Conservation (phyloP, 768 basidiomycete genomes). For the Suillus subaureus region DNA sequence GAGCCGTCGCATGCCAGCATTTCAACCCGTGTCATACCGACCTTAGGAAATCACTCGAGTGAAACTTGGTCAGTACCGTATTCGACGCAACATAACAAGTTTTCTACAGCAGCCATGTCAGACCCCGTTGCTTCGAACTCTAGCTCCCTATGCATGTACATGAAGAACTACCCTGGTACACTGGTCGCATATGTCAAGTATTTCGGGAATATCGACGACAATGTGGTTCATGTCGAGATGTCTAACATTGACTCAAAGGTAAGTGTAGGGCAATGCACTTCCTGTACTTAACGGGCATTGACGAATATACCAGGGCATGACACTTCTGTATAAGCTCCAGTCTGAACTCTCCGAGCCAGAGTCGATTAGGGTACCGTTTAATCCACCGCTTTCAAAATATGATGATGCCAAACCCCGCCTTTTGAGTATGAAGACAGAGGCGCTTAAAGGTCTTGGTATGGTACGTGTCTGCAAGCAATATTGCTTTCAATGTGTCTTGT, state of each 20-base stretch:
- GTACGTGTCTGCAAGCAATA: conserved; percentile 38
- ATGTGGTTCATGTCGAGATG: conserved; percentile 69
- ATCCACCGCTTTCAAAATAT: conserved; percentile 73
- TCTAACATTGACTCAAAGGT: conserved; percentile 67
- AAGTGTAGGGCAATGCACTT: conserved; percentile 9
- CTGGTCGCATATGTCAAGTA: conserved; percentile 67
- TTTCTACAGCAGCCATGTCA: conserved; percentile 40
- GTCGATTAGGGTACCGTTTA: conserved; percentile 57
- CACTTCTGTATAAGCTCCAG: conserved; percentile 61
- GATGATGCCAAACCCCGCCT: conserved; percentile 82
- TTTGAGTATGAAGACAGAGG: conserved; percentile 77
- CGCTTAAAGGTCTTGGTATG: conserved; percentile 71
- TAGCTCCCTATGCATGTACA: conserved; percentile 76
- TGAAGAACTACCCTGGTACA: conserved; percentile 56
- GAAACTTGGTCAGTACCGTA: background rate
- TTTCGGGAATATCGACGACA: conserved; percentile 47
- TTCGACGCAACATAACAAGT: background rate
- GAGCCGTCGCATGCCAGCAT: no score
- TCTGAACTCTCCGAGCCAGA: conserved; percentile 42
- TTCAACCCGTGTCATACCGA: no score
- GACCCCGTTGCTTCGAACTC: conserved; percentile 60
- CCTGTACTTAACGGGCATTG: background rate
- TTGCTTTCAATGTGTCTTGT: background rate
- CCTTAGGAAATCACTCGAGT: background rate
- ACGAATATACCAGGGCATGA: conserved; percentile 58